phyloP scores from a whole-genome alignment of 352 stramenopile genomes.

The Pythium grandisporangium region DNA sequence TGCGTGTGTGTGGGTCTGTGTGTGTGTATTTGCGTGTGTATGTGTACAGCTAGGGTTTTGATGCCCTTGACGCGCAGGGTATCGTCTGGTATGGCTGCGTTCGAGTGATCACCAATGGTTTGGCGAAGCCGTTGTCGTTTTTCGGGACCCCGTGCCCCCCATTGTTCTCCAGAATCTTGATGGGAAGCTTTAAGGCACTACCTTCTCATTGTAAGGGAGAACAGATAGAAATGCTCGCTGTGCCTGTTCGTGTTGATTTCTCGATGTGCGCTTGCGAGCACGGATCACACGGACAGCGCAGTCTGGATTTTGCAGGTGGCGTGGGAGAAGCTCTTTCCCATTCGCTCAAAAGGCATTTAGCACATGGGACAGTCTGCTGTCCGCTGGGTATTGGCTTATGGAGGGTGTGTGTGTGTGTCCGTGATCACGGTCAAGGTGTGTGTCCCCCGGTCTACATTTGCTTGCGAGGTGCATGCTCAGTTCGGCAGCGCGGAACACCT shows the following conservation, averaged over 20 bases:
- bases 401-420: not conserved
- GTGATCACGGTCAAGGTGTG: too few relatives aligned
- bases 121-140: slow-evolving; percentile 45
- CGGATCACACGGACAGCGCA: not conserved
- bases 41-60: not conserved
- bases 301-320: slow-evolving; percentile 28
- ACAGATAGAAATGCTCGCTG: slow-evolving; percentile 25
- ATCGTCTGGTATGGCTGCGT: not conserved
- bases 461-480: too few relatives aligned
- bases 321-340: slow-evolving; percentile 42
- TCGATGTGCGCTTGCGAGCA: not conserved
- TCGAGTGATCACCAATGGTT: slow-evolving; percentile 35
- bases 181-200: slow-evolving; percentile 65
- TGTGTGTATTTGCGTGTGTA: too few relatives aligned
- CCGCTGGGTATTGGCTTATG: not conserved
- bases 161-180: slow-evolving; percentile 75
- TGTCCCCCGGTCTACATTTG: too few relatives aligned
- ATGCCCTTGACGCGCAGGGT: not conserved
- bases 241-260: slow-evolving; percentile 4
- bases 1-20: too few relatives aligned
- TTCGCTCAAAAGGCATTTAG: slow-evolving; percentile 63
- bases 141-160: too few relatives aligned
- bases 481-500: too few relatives aligned
- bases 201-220: slow-evolving; percentile 76
- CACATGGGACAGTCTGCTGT: slow-evolving; percentile 17